Percentiles rank a stretch among this genome's conserved stretches.
These are phyloP conservation scores for Daldinia concentrica DNA, from an alignment of 495 filamentous ascomycete genomes.

Conservation along the genomic window DNA sequence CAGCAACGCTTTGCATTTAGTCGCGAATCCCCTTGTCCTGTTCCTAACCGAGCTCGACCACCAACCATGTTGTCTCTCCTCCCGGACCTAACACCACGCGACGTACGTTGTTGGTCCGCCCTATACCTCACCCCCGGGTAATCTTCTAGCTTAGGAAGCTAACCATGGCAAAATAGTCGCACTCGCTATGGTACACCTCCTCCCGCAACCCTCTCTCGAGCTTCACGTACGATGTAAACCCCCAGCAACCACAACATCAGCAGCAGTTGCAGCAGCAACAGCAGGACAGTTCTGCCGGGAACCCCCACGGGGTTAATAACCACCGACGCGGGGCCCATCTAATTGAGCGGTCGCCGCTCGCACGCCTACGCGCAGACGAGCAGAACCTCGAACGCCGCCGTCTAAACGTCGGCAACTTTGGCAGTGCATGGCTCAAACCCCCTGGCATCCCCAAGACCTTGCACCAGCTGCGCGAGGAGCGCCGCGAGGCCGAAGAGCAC, in stretches of 20 bases:
- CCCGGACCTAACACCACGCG: slow-evolving; percentile 75
- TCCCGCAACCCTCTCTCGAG: slow-evolving; percentile 55
- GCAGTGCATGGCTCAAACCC: slow-evolving; percentile 80
- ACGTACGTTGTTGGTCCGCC: slow-evolving; percentile 61
- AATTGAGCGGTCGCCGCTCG: slow-evolving; percentile 62
- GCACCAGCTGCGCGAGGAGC: slow-evolving; percentile 79
- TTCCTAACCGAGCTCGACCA: slow-evolving; percentile 29
- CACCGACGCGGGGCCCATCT: slow-evolving; percentile 43
- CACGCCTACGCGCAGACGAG: slow-evolving; percentile 74
- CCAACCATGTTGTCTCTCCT: slow-evolving; percentile 72
- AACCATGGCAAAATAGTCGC: slow-evolving; percentile 59
- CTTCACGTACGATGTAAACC: slow-evolving; percentile 38
- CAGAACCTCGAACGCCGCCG: slow-evolving; percentile 71
- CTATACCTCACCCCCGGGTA: not conserved
- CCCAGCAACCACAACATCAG: slow-evolving; percentile 36
- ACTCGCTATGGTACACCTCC: slow-evolving; percentile 75
- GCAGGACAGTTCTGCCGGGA: slow-evolving; percentile 26
- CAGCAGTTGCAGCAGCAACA: slow-evolving; percentile 22
- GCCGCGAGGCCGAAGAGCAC: slow-evolving; percentile 81
- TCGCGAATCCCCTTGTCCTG: slow-evolving; percentile 20
- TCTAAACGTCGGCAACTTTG: slow-evolving; percentile 76
- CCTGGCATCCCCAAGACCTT: slow-evolving; percentile 80
- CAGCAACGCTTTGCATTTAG: slow-evolving; percentile 21
- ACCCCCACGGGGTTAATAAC: slow-evolving; percentile 29
- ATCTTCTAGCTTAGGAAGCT: not conserved